phyloP scores from a whole-genome alignment of 2,329 filamentous ascomycete genomes.

The Pseudogymnoascus sp. region DNA sequence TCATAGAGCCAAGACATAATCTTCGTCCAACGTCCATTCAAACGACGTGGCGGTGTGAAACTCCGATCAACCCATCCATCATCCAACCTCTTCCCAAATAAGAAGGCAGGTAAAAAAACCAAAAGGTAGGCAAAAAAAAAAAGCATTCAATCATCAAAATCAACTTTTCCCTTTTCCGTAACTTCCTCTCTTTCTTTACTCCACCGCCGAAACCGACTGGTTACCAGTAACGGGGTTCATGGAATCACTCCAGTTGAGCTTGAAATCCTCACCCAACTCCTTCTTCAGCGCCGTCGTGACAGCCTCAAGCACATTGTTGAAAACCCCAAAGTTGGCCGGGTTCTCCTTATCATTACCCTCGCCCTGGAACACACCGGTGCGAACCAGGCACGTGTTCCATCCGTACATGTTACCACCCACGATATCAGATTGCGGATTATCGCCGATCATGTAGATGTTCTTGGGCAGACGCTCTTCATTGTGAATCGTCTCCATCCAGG shows the following conservation, averaged over 20 bases:
- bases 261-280: constrained; percentile 66
- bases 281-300: constrained; percentile 60
- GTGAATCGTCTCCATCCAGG: constrained; percentile 71
- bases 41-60: not conserved
- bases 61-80: not conserved
- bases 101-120: not conserved
- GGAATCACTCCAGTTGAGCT: constrained; percentile 62
- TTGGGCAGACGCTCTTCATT: constrained; percentile 59
- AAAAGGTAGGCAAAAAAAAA: not conserved
- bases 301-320: constrained; percentile 63
- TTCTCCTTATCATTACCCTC: constrained; percentile 69
- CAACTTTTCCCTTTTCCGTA: not conserved
- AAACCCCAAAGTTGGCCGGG: constrained; percentile 70
- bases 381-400: constrained; percentile 73
- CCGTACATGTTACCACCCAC: constrained; percentile 73
- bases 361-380: constrained; percentile 72
- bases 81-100: not conserved
- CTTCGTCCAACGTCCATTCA: not conserved
- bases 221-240: constrained; percentile 59
- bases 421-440: constrained; percentile 68
- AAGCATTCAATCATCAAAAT: not conserved
- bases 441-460: constrained; percentile 70
- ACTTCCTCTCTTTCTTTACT: constrained; percentile 31
- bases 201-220: constrained; percentile 45
- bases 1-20: not conserved